Evolutionary conservation across 345 rosid genomes (phyloP).

Genomic region (Pistacia integerrima): DNA sequence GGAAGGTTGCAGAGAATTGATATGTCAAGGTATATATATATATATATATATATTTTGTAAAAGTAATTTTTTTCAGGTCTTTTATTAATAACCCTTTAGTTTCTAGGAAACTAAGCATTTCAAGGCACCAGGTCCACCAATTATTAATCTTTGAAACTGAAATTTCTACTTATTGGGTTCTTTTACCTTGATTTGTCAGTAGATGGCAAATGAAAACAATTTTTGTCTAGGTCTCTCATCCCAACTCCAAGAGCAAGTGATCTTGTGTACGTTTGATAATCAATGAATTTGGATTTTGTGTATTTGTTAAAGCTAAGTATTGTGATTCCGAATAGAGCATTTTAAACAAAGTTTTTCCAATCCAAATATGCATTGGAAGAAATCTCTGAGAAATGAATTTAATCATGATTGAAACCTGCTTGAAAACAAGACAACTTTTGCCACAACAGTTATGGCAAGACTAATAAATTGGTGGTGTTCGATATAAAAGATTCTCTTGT

Average conservation of each 20-base stretch:
- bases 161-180: background rate
- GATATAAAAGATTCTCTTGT: background rate
- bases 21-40: slow-evolving; percentile 61
- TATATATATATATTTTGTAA: slow-evolving; percentile 36
- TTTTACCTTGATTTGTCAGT: background rate
- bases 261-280: background rate
- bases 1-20: slow-evolving; percentile 83
- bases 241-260: background rate
- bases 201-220: background rate
- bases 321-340: background rate
- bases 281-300: background rate
- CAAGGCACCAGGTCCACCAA: background rate
- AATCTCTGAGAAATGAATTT: background rate
- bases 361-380: background rate
- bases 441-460: background rate
- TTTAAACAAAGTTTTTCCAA: background rate
- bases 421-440: background rate
- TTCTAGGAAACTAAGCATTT: background rate
- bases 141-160: background rate
- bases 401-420: background rate
- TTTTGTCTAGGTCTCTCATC: background rate
- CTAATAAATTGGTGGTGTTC: background rate
- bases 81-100: background rate
- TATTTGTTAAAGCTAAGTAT: too few species aligned
- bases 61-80: background rate